Percentiles rank a stretch among this genome's conserved stretches.
Conservation (phyloP, 78 protist species). For the Dictyostelium capitatum region DNA sequence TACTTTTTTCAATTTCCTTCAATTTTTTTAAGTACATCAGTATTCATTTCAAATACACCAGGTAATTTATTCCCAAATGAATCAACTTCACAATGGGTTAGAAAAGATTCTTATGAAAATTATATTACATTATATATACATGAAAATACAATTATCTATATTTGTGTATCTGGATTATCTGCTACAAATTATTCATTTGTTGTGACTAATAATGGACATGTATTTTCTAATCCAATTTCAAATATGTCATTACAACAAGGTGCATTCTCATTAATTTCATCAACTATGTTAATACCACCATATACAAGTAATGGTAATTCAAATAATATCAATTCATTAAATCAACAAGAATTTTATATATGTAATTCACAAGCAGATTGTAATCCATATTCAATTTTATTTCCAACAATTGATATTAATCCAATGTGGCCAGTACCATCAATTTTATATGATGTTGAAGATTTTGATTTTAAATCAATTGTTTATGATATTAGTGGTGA, state of each 20-base stretch:
- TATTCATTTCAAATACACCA: constrained; percentile 27
- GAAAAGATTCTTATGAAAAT: constrained; percentile 12
- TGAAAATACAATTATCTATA: neutral
- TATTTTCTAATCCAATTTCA: neutral
- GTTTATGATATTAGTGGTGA: neutral
- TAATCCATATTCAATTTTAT: neutral
- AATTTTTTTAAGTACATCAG: constrained; percentile 15
- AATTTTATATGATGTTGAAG: neutral
- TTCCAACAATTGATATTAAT: neutral
- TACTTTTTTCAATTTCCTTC: constrained; percentile 35
- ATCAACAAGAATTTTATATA: neutral
- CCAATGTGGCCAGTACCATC: constrained; percentile 2
- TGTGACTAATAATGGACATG: neutral
- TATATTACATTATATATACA: neutral
- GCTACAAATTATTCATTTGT: constrained; percentile 19
- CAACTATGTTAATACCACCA: neutral
- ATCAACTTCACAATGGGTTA: constrained; percentile 1
- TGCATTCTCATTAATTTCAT: neutral
- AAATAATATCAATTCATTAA: too few relatives aligned
- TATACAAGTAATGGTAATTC: neutral
- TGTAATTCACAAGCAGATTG: neutral
- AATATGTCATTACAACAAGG: neutral
- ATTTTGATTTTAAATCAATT: neutral
- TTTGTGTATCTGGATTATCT: neutral
- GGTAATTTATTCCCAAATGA: neutral